Evolutionary conservation across 257 asterid species (phyloP), one percentile per base, ranked within the genome.

Genomic region (Plantago major): DNA sequence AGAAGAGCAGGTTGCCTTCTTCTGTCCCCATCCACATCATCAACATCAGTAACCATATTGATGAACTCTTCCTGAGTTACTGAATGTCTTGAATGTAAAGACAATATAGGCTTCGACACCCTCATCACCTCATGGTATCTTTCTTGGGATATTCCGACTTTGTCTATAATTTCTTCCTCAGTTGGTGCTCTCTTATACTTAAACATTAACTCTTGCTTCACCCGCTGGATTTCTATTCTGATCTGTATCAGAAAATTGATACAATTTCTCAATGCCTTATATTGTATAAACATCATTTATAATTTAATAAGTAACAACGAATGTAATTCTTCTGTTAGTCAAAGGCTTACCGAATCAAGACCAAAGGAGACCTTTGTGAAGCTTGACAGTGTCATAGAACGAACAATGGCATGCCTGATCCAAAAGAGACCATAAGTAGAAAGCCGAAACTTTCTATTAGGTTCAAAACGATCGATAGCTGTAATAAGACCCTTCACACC

Each of bases 401-500:
- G 99, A 66, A 82, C 68, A 55, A 89, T 78, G 62, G 96, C 85
- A 72, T 92, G 97, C 71, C 95, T 83, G 65, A 92, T 92, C 97
- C 97, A 92, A 66, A 92, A 92, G 55, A 89, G 87, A 47, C 95
- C 88, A 71, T 92, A 92, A 3, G 99, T 92, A 42, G 94, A 85
- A 53, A 85, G 88, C 63, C 78, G 76, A 56, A 78, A 77, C 76
- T 72, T 89, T 64, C 95, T 83, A 47, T 74, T 83, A 13, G 94
- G 96, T 59, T 92, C 99, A 73, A 92, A 92, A 18, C 96, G 93
- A 55, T 86, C 99, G 14, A 92, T 84, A 49, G 95, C 89, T 58
- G 86, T 92, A 40, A 92, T 84, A 49, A 92, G 96, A 50, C 99
- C 99, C 74, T 78, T 92, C 64, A 86, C 99, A n/a, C 99, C 99